These are phyloP conservation scores for Phaeoacremonium minimum DNA, from an alignment of 2,329 filamentous ascomycete species.

Conservation along the genomic window DNA sequence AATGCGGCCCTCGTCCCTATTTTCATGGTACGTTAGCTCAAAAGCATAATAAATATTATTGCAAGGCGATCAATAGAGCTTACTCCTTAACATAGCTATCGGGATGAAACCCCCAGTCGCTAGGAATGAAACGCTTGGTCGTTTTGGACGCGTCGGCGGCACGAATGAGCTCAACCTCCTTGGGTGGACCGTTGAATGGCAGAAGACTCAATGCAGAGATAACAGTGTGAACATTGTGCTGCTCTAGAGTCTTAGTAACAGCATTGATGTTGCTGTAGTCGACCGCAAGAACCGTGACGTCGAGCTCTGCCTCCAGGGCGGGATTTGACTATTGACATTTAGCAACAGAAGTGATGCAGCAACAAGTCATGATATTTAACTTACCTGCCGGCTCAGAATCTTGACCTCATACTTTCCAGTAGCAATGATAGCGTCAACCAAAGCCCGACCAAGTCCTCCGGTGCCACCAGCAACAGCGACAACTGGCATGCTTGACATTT, in stretches of 20 bases:
- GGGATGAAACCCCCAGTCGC: slow-evolving; percentile 33
- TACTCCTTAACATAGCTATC: too few species aligned
- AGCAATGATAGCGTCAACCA: slow-evolving; percentile 39
- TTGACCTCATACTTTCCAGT: slow-evolving; percentile 30
- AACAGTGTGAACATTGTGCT: slow-evolving; percentile 36
- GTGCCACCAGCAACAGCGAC: slow-evolving; percentile 44
- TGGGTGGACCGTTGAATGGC: slow-evolving; percentile 19
- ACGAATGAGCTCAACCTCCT: slow-evolving; percentile 36
- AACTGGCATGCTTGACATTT: slow-evolving; percentile 32
- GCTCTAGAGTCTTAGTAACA: slow-evolving; percentile 18
- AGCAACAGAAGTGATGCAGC: too few species aligned
- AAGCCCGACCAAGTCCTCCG: slow-evolving; percentile 36
- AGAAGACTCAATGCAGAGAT: slow-evolving; percentile 34
- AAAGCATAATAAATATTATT: too few species aligned
- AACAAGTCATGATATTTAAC: too few species aligned
- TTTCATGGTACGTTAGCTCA: too few species aligned
- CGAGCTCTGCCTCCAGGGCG: slow-evolving; percentile 12
- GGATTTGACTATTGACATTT: neutral
- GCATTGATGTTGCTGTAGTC: slow-evolving; percentile 19
- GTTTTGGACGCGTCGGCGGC: slow-evolving; percentile 31
- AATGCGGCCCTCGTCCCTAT: too few species aligned
- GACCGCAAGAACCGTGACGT: slow-evolving; percentile 16
- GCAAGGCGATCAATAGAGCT: too few species aligned
- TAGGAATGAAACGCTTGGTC: slow-evolving; percentile 37
- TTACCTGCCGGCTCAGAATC: slow-evolving; percentile 35